Percentiles rank a stretch among this genome's conserved stretches.
Evolutionary conservation across 2,329 filamentous ascomycete species (phyloP).

Genomic region (Colletotrichum horii): DNA sequence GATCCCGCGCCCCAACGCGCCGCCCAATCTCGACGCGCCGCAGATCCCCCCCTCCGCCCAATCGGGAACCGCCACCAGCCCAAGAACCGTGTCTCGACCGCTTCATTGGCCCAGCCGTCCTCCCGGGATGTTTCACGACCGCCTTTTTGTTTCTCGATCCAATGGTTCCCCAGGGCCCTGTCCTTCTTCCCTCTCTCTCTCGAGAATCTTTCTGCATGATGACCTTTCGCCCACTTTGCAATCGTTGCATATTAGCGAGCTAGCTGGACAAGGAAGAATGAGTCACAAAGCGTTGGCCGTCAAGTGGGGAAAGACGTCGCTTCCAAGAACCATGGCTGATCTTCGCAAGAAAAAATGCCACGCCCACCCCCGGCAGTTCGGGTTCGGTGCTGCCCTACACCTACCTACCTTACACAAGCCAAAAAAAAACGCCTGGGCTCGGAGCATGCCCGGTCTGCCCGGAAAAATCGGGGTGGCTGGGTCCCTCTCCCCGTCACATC

Average conservation of each 20-base stretch:
- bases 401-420: background rate
- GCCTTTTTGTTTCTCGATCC: slow-evolving; percentile 17
- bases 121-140: slow-evolving; percentile 21
- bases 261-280: slow-evolving; percentile 1
- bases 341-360: background rate
- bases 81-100: slow-evolving; percentile 1
- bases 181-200: background rate
- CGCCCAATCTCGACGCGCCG: slow-evolving; percentile 23
- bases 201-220: background rate
- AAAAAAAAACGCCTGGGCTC: background rate
- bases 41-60: background rate
- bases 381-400: background rate
- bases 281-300: slow-evolving; percentile 4
- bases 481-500: background rate
- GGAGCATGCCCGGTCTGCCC: background rate
- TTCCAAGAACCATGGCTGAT: background rate
- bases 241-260: background rate
- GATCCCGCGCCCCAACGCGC: background rate
- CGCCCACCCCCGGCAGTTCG: background rate
- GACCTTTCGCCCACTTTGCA: background rate
- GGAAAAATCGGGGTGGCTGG: slow-evolving; percentile 7
- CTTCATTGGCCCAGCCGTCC: slow-evolving; percentile 19
- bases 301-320: background rate
- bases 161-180: background rate
- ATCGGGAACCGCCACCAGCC: background rate